Percentiles rank a stretch among this genome's conserved stretches.
Evolutionary conservation across 208 protist species (phyloP).

Genomic region (Lotmaria passim): DNA sequence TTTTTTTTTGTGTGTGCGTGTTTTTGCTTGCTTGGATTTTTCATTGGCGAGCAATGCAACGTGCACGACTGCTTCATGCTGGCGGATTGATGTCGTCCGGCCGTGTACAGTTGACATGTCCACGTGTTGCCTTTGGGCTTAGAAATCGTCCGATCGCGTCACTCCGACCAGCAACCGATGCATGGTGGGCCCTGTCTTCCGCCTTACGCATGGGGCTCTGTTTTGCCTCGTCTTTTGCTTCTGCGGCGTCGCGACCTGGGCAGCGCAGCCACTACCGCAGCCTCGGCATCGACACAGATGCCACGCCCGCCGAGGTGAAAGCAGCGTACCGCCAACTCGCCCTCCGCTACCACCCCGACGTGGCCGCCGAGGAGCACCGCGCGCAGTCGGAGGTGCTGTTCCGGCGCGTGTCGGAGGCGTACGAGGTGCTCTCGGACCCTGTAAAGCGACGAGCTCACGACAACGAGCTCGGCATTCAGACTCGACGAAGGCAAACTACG

Average conservation of each 20-base stretch:
- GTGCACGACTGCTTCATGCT: not conserved
- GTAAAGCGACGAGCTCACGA: slow-evolving; percentile 95
- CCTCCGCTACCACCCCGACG: slow-evolving; percentile 89
- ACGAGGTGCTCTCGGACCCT: slow-evolving; percentile 96
- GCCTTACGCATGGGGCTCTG: slow-evolving; percentile 17
- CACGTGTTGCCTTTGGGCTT: not conserved
- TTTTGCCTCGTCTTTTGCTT: slow-evolving; percentile 21
- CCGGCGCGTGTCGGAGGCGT: slow-evolving; percentile 92
- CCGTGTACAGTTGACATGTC: not conserved
- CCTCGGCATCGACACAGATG: slow-evolving; percentile 63
- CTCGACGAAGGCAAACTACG: slow-evolving; percentile 28
- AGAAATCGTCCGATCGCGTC: not conserved
- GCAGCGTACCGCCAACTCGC: slow-evolving; percentile 80
- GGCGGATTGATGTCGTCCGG: not conserved
- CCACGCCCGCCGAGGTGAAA: slow-evolving; percentile 88
- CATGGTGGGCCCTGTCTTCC: no score
- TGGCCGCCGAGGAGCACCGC: slow-evolving; percentile 58
- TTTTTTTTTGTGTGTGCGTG: not conserved
- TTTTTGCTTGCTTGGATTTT: not conserved
- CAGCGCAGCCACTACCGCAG: slow-evolving; percentile 64
- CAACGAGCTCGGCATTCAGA: slow-evolving; percentile 53
- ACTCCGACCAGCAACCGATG: not conserved
- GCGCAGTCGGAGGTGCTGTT: slow-evolving; percentile 78
- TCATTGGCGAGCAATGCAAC: not conserved
- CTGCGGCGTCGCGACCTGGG: slow-evolving; percentile 1